A percentile compares a stretch with the other conserved stretches of the same genome.
These are phyloP conservation scores for Aspergillus cavernicola DNA, from an alignment of 495 filamentous ascomycete species.

Conservation along the genomic window DNA sequence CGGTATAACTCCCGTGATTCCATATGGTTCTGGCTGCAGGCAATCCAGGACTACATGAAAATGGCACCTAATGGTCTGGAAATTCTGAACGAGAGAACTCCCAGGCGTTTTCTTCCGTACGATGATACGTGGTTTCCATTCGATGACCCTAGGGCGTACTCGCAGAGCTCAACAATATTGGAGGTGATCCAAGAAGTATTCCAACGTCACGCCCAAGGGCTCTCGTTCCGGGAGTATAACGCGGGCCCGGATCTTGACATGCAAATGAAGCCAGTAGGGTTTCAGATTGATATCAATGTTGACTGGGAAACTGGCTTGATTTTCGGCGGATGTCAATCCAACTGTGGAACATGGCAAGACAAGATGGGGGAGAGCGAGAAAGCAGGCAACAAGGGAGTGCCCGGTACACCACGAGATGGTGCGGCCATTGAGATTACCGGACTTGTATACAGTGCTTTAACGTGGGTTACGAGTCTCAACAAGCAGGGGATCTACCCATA, in stretches of 20 bases:
- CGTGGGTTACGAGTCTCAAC: conserved; percentile 69
- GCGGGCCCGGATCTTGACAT: conserved; percentile 81
- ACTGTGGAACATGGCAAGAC: conserved; percentile 99
- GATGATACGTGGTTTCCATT: conserved; percentile 88
- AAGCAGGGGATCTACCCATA: conserved; percentile 64
- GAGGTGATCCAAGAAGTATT: conserved; percentile 92
- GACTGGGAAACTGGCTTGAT: conserved; percentile 93
- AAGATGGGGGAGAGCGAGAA: conserved; percentile 99
- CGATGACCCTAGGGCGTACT: conserved; percentile 83
- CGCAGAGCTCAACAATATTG: conserved; percentile 69
- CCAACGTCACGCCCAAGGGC: conserved; percentile 82
- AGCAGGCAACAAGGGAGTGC: conserved; percentile 89
- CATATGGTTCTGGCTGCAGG: conserved; percentile 95
- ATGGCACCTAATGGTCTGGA: conserved; percentile 75
- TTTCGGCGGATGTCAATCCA: conserved; percentile 87
- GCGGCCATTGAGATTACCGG: conserved; percentile 94
- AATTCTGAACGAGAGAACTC: conserved; percentile 71
- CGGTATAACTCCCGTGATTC: conserved; percentile 97
- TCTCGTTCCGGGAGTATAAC: conserved; percentile 92
- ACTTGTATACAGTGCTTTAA: conserved; percentile 80
- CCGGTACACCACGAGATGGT: conserved; percentile 92
- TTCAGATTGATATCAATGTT: conserved; percentile 83
- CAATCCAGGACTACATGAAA: conserved; percentile 86
- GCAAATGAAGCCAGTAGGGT: conserved; percentile 91
- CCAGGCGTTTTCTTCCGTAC: conserved; percentile 88